Percentiles rank a stretch among this genome's conserved stretches.
phyloP scores from a whole-genome alignment of 495 filamentous ascomycete species.

The Penicillium desertorum region DNA sequence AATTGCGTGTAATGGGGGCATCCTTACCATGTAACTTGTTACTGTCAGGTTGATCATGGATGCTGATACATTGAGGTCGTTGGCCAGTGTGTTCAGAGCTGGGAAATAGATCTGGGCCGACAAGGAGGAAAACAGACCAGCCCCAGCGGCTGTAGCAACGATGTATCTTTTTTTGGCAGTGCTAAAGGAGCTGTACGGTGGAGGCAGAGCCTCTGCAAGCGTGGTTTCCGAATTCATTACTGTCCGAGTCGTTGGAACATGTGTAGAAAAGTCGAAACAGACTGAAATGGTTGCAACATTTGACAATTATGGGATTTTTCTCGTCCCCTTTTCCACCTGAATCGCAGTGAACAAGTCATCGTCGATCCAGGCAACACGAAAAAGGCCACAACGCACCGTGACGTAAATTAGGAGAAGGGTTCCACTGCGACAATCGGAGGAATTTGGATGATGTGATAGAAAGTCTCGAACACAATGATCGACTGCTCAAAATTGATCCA shows the following conservation, averaged over 20 bases:
- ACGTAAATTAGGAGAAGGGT: slow-evolving; percentile 6
- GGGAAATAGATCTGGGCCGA: slow-evolving; percentile 44
- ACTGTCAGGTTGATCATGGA: slow-evolving; percentile 43
- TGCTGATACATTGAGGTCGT: slow-evolving; percentile 27
- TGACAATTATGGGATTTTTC: background rate
- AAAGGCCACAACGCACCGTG: background rate
- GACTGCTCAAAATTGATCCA: slow-evolving; percentile 4
- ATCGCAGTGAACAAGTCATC: background rate
- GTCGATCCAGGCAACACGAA: background rate
- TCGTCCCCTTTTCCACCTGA: background rate
- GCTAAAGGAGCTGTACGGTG: slow-evolving; percentile 18
- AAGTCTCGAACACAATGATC: slow-evolving; percentile 6
- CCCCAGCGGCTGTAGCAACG: slow-evolving; percentile 17
- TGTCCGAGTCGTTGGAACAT: background rate
- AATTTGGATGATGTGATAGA: slow-evolving; percentile 9
- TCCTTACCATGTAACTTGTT: slow-evolving; percentile 38
- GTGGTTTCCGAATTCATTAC: slow-evolving; percentile 12
- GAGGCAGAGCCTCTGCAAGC: slow-evolving; percentile 8
- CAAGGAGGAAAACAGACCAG: slow-evolving; percentile 36
- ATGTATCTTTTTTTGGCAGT: slow-evolving; percentile 17
- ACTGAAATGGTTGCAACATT: background rate
- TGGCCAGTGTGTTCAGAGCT: slow-evolving; percentile 32
- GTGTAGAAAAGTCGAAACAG: background rate
- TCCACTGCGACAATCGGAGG: slow-evolving; percentile 6
- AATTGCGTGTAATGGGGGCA: background rate